Conservation (phyloP, 2,329 filamentous ascomycete genomes). For the Rhynchosporium agropyri region DNA sequence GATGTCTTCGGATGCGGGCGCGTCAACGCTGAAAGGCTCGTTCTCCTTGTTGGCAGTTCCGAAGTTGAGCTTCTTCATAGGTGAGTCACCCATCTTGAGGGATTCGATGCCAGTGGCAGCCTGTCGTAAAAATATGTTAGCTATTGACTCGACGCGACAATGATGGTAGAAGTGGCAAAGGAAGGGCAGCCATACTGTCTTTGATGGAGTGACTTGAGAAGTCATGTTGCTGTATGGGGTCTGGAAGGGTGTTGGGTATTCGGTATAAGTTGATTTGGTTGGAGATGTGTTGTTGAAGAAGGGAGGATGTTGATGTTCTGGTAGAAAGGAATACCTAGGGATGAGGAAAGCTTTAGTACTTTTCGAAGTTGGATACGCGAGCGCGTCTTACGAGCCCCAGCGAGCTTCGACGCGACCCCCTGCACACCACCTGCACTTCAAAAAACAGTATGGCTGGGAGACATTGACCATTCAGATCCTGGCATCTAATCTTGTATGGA, state of each 20-base stretch:
- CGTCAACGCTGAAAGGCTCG: constrained; percentile 53
- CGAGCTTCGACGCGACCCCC: neutral
- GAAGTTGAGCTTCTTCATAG: constrained; percentile 88
- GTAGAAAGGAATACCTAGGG: constrained; percentile 15
- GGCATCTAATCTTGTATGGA: constrained; percentile 15
- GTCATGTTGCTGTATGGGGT: constrained; percentile 59
- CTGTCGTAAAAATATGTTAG: constrained; percentile 52
- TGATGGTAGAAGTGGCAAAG: constrained; percentile 42
- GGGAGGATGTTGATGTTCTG: constrained; percentile 25
- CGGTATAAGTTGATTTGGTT: constrained; percentile 21
- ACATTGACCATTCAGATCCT: constrained; percentile 12
- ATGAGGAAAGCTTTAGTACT: constrained; percentile 5
- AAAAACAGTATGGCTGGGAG: constrained; percentile 20
- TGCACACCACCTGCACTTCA: neutral
- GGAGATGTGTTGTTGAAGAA: constrained; percentile 24
- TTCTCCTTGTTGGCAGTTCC: constrained; percentile 80
- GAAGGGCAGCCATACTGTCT: constrained; percentile 59
- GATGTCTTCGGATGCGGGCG: constrained; percentile 55
- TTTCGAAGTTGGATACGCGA: constrained; percentile 11
- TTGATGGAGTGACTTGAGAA: constrained; percentile 73
- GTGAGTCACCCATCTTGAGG: constrained; percentile 86
- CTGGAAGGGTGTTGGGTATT: constrained; percentile 21
- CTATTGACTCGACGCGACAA: constrained; percentile 38
- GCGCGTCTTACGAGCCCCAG: neutral
- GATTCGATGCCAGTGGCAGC: constrained; percentile 83